These are phyloP conservation scores for Xylariaceae sp. DNA, from an alignment of 2,329 filamentous ascomycete genomes.

Conservation along the genomic window DNA sequence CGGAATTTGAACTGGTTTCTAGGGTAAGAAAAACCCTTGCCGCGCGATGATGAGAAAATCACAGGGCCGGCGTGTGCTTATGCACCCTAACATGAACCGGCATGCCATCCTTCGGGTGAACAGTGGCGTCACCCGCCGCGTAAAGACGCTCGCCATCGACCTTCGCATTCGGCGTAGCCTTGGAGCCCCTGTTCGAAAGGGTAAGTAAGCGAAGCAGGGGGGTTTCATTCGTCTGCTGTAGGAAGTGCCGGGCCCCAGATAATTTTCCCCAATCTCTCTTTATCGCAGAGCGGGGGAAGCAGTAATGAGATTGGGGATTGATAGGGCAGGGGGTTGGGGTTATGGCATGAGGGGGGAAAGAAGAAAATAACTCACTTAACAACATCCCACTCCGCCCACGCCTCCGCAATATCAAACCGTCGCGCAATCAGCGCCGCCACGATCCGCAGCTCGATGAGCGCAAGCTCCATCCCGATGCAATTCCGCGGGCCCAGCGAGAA, in stretches of 20 bases:
- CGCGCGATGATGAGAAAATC: not conserved
- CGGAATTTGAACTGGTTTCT: too few relatives aligned
- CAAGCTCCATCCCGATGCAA: slow-evolving; percentile 54
- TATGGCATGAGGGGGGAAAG: not conserved
- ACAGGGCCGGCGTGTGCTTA: slow-evolving; percentile 9
- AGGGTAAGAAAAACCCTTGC: too few relatives aligned
- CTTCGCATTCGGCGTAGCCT: slow-evolving; percentile 23
- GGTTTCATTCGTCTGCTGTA: not conserved
- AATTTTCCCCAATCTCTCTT: too few relatives aligned
- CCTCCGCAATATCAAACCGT: slow-evolving; percentile 45
- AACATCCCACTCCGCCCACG: slow-evolving; percentile 37
- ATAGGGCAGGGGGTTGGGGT: not conserved
- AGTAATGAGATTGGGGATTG: not conserved
- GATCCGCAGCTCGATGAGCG: slow-evolving; percentile 47
- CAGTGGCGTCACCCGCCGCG: slow-evolving; percentile 25
- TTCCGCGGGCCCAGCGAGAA: slow-evolving; percentile 50
- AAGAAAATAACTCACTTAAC: slow-evolving; percentile 22
- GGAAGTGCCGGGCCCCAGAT: too few relatives aligned
- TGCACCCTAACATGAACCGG: slow-evolving; percentile 34
- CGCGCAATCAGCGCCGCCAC: slow-evolving; percentile 45
- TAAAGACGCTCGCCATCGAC: slow-evolving; percentile 33
- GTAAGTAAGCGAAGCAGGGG: not conserved
- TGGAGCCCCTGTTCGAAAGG: slow-evolving; percentile 15
- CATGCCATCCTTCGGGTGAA: slow-evolving; percentile 37
- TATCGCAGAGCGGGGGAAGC: not conserved